phyloP scores from a whole-genome alignment of 495 filamentous ascomycete genomes.

The Penicillium parvum region DNA sequence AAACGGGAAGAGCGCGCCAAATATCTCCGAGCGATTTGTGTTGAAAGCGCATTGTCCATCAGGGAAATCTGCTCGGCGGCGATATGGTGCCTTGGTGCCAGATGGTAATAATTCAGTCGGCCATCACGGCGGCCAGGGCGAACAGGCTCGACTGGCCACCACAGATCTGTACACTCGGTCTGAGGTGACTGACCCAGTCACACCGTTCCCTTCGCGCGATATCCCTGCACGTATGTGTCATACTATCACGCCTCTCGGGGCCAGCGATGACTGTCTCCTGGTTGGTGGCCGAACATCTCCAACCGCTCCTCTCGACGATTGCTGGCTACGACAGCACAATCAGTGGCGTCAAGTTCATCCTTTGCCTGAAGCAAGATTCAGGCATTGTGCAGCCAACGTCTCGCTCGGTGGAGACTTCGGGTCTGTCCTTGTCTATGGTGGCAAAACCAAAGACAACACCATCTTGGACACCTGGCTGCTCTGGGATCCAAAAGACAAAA shows the following conservation, averaged over 20 bases:
- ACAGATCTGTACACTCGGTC: constrained; percentile 52
- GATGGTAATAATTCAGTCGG: constrained; percentile 35
- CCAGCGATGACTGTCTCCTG: constrained; percentile 50
- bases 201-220: constrained; percentile 32
- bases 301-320: constrained; percentile 58
- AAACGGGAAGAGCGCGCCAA: not conserved
- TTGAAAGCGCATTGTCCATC: constrained; percentile 17
- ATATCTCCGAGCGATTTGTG: constrained; percentile 16
- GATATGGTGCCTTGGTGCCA: constrained; percentile 45
- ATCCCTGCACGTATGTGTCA: constrained; percentile 67
- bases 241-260: constrained; percentile 56
- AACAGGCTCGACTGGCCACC: constrained; percentile 53
- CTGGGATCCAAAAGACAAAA: constrained; percentile 46
- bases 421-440: constrained; percentile 62
- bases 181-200: constrained; percentile 13
- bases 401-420: constrained; percentile 33
- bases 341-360: constrained; percentile 59
- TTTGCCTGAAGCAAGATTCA: constrained; percentile 62
- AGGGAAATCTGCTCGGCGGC: constrained; percentile 19
- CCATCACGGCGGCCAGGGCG: constrained; percentile 59
- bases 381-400: constrained; percentile 59
- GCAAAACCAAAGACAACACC: constrained; percentile 53
- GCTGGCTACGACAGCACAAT: constrained; percentile 61
- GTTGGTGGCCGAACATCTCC: constrained; percentile 80
- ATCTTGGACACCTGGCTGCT: constrained; percentile 60